Evolutionary conservation across 257 asterid species (phyloP), one percentile per base, ranked within the genome.

Genomic region (Galeopsis tetrahit): DNA sequence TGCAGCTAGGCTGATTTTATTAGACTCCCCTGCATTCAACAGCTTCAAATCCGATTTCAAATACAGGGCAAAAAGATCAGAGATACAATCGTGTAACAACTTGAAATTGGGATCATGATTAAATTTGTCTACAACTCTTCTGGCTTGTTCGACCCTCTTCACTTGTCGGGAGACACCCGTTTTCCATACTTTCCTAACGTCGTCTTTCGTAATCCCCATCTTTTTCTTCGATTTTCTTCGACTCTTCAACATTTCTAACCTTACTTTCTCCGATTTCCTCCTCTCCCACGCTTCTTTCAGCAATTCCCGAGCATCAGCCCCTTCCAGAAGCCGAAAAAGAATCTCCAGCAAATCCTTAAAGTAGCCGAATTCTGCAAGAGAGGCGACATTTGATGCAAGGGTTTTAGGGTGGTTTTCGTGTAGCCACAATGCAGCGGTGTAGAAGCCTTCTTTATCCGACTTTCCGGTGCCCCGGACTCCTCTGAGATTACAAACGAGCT

Each of bases 281-380:
- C 0, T 53, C 11, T 53, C 34, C 35, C 76, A 51, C 14, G 10
- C 34, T 4, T 57, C 38, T 35, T 75, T 74, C 13, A 71, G 70
- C 28, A 36, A 10, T 59, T 75, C 13, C 15, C 83, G 70, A 6
- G 68, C 77, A 51, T 75, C 76, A 0, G 74, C 14, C 0, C 88
- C 86, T 67, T 86, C 81, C 1, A 86, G 63, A 21, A 84, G 48
- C 32, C 89, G 69, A 55, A 42, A 84, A 2, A 84, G 79, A 49
- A 86, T 78, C 80, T 84, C 89, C 1, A 75, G 83, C 42, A 86
- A 77, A 76, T 86, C 91, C 71, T 86, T 86, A 5, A 71, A 82
- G 48, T 82, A 86, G 11, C 86, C 87, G 3, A 86, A 86, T 4
- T 61, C 51, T 4, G 87, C 86, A 0, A 86, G 2, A 7, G 73